phyloP scores from a whole-genome alignment of 179 eudicot genomes.

The Sideroxylon spinosum region DNA sequence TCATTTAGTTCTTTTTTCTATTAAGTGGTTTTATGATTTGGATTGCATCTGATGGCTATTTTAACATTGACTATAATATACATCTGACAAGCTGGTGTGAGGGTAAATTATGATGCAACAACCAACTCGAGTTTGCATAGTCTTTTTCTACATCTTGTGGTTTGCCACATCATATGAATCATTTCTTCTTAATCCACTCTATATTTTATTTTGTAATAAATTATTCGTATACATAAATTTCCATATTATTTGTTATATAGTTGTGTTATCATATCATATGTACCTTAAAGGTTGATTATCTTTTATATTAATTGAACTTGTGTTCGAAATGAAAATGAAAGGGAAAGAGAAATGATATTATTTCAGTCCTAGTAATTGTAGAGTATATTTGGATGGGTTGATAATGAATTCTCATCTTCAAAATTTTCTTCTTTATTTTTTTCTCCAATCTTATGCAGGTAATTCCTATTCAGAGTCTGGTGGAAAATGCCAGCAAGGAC shows the following conservation, averaged over 20 bases:
- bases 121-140: not conserved
- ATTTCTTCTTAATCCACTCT: not conserved
- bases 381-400: not conserved
- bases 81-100: not conserved
- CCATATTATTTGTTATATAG: not conserved
- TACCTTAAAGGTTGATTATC: not conserved
- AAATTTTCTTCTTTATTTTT: not conserved
- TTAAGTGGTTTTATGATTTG: no score
- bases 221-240: no score
- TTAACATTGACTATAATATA: not conserved
- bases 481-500: constrained; percentile 23
- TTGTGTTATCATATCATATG: not conserved
- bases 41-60: no score
- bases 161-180: constrained; percentile 2
- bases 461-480: constrained; percentile 26
- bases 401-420: not conserved
- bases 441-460: constrained; percentile 34
- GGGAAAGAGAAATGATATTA: not conserved
- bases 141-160: not conserved
- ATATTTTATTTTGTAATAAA: not conserved
- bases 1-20: no score
- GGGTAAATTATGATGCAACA: not conserved
- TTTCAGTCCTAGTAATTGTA: not conserved
- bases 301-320: not conserved
- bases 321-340: not conserved